Conservation (phyloP, 495 filamentous ascomycete species). For the Hypomontagnella submonticulosa region DNA sequence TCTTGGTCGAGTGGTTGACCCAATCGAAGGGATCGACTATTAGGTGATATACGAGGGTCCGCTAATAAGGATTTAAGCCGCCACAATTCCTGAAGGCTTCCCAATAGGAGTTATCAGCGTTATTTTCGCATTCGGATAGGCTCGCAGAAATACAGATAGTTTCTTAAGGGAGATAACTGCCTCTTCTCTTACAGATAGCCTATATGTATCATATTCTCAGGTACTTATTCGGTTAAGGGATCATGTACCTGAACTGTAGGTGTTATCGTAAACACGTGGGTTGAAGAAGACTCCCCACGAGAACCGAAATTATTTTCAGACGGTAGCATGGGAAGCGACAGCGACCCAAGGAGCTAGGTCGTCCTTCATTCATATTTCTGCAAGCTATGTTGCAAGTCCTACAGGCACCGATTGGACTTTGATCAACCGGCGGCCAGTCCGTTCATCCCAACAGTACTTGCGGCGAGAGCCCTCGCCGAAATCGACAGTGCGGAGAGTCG, state of each 20-base stretch:
- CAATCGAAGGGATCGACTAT: slow-evolving; percentile 27
- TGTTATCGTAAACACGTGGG: slow-evolving; percentile 3
- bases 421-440: slow-evolving; percentile 28
- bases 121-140: slow-evolving; percentile 21
- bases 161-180: background rate
- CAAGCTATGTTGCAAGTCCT: slow-evolving; percentile 13
- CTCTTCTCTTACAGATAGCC: no score
- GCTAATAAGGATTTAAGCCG: slow-evolving; percentile 24
- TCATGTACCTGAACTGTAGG: no score
- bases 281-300: background rate
- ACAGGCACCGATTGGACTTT: slow-evolving; percentile 6
- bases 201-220: no score
- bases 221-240: no score
- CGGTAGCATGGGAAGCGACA: slow-evolving; percentile 6
- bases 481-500: slow-evolving; percentile 19
- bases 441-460: slow-evolving; percentile 20
- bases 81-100: slow-evolving; percentile 13
- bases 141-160: background rate
- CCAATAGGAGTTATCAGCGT: slow-evolving; percentile 26
- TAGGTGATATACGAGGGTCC: slow-evolving; percentile 20
- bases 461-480: slow-evolving; percentile 32
- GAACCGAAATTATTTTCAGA: background rate
- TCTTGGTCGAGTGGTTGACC: slow-evolving; percentile 19
- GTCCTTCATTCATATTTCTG: slow-evolving; percentile 19
- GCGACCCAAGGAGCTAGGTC: slow-evolving; percentile 5